Base-by-base conservation (phyloP, 177 flowering plant genomes). In the Vitis hybrid region DNA sequence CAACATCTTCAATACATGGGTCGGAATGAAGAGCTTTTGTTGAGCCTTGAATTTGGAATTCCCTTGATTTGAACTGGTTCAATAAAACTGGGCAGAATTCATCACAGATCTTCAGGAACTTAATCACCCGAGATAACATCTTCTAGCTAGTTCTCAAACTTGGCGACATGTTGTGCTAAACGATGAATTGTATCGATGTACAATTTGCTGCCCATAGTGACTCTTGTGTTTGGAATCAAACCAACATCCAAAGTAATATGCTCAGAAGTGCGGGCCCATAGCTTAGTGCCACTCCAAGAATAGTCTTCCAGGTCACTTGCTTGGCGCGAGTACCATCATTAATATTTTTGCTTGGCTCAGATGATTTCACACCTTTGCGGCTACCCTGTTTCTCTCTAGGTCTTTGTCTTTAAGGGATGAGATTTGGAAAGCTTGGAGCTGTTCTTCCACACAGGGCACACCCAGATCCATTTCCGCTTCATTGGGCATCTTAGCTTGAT, bases 51-150 rank as follows among this genome's bases (percentile, higher is more conserved):
- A 20, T 20, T 20, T 20, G 21, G 6, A 76, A 74, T 61, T 88
- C 92, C 74, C 93, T 89, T 41, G 89, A 80, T 73, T 86, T 95
- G 78, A 95, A 89, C 71, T 90, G 99, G 69, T 90, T 95, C 78
- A 90, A 65, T 70, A 93, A 72, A 60, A 91, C 64, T 12, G 99
- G 98, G 79, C 96, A 91, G 80, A 89, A 95, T 55, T 95, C 96
- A 86, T 93, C 97, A 76, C 93, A 95, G 35, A 95, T 82, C 99
- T 95, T 89, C 99, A 58, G 99, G 99, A 81, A 95, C 64, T 76
- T 24, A 85, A 57, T 75, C 88, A 70, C 99, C 98, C 9, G 81
- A 86, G 61, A 95, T 90, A 73, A 95, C 66, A 68, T 87, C 97
- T 70, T 85, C 86, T 11, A 93, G 87, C 99, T 97, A 91, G 74